These are phyloP conservation scores for Penicillium diatomitis DNA, from an alignment of 495 filamentous ascomycete genomes.

Conservation along the genomic window DNA sequence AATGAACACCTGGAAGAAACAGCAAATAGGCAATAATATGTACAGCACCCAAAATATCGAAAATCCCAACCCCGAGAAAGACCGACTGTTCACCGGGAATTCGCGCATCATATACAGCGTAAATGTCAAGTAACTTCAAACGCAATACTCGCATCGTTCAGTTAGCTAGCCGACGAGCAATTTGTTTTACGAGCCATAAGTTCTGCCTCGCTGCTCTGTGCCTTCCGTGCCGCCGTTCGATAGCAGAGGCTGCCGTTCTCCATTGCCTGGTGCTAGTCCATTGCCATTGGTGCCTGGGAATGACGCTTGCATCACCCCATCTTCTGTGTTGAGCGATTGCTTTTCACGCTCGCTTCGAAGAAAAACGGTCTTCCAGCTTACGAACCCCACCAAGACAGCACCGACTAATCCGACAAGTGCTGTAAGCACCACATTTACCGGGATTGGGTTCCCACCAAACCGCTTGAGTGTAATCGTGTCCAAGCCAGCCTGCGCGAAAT, in stretches of 20 bases:
- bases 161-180: too few relatives aligned
- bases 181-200: conserved; percentile 2
- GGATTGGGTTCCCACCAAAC: conserved; percentile 64
- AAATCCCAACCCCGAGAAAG: too few relatives aligned
- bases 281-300: not conserved
- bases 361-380: conserved; percentile 29
- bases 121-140: too few relatives aligned
- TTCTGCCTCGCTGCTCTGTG: not conserved
- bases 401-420: conserved; percentile 51
- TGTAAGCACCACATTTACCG: conserved; percentile 67
- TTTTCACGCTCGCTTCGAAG: not conserved
- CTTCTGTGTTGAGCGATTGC: not conserved
- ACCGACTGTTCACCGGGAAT: too few relatives aligned
- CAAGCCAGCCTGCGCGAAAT: conserved; percentile 76
- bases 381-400: conserved; percentile 48
- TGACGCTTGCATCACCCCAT: too few relatives aligned
- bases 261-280: not conserved
- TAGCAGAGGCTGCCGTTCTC: conserved; percentile 9
- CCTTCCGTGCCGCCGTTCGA: not conserved
- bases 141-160: too few relatives aligned
- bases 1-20: too few relatives aligned
- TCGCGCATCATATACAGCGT: too few relatives aligned
- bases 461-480: conserved; percentile 69
- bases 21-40: too few relatives aligned
- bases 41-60: too few relatives aligned